Percentiles rank a stretch among this genome's conserved stretches.
phyloP scores from a whole-genome alignment of 805 yeast species.

The Candida multigemmis region DNA sequence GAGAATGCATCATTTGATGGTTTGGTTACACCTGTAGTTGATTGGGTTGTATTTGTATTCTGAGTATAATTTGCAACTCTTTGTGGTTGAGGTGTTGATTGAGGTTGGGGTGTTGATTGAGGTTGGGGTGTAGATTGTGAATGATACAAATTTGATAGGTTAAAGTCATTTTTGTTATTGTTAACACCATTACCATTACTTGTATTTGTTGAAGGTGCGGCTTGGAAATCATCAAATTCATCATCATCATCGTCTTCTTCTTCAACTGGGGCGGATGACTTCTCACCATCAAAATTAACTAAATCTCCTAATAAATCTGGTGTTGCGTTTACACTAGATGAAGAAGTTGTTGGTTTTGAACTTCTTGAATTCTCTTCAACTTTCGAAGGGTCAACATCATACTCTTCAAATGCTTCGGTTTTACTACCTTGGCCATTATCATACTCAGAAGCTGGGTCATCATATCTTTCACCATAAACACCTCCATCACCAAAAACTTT shows the following conservation, averaged over 20 bases:
- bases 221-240: conserved; percentile 79
- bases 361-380: conserved; percentile 11
- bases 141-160: conserved; percentile 19
- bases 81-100: conserved; percentile 6
- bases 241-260: conserved; percentile 46
- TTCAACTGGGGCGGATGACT: conserved; percentile 7
- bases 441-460: conserved; percentile 42
- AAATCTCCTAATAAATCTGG: conserved; percentile 43
- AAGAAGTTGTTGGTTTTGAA: conserved; percentile 26
- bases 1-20: conserved; percentile 61
- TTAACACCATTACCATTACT: no score
- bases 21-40: conserved; percentile 26
- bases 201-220: conserved; percentile 33
- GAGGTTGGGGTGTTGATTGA: conserved; percentile 7
- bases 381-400: conserved; percentile 33
- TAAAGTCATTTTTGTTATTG: no score
- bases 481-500: conserved; percentile 69
- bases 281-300: conserved; percentile 19
- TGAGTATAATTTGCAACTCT: conserved; percentile 11
- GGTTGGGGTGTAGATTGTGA: conserved; percentile 7
- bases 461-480: conserved; percentile 58
- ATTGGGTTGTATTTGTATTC: conserved; percentile 9
- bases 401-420: conserved; percentile 48
- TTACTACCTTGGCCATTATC: conserved; percentile 22
- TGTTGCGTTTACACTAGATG: conserved; percentile 25